phyloP scores from a whole-genome alignment of 1,284 basidiomycete species.

The Papiliotrema flavescens region DNA sequence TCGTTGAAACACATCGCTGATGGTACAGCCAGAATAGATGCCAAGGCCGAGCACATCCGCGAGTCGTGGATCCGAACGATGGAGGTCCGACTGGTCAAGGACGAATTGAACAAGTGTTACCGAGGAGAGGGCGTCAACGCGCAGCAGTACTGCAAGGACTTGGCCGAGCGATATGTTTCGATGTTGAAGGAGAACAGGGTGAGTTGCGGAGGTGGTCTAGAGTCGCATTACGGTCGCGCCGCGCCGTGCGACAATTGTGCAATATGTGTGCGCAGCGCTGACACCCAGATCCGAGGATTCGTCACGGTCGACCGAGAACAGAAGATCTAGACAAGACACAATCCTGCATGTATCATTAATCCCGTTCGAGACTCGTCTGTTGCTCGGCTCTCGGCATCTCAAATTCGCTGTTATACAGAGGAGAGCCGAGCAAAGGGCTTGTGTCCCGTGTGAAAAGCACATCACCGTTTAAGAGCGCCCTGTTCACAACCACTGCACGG shows the following conservation, averaged over 20 bases:
- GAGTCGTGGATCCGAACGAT: constrained; percentile 94
- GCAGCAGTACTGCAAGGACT: constrained; percentile 80
- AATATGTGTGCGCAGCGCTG: not conserved
- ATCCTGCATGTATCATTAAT: not conserved
- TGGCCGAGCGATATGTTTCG: constrained; percentile 77
- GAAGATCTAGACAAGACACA: not conserved
- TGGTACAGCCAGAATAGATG: constrained; percentile 50
- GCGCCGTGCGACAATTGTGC: not conserved
- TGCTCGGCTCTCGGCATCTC: no score
- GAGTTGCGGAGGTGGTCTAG: constrained; percentile 42
- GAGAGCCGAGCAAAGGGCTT: no score
- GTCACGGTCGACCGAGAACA: not conserved
- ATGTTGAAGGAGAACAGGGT: constrained; percentile 85
- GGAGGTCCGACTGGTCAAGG: constrained; percentile 85
- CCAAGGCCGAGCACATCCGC: constrained; percentile 74
- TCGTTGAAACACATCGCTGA: not conserved
- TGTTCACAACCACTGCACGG: no score
- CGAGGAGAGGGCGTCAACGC: constrained; percentile 87
- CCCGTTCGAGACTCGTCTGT: no score
- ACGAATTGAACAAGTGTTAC: constrained; percentile 90
- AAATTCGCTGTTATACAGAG: no score
- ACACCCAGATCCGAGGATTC: not conserved
- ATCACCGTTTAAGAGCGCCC: no score
- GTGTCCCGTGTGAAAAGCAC: no score
- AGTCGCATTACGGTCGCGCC: not conserved